Evolutionary conservation across 225 moss, liverwort and hornwort genomes (phyloP).

Genomic region (Asterella californica): DNA sequence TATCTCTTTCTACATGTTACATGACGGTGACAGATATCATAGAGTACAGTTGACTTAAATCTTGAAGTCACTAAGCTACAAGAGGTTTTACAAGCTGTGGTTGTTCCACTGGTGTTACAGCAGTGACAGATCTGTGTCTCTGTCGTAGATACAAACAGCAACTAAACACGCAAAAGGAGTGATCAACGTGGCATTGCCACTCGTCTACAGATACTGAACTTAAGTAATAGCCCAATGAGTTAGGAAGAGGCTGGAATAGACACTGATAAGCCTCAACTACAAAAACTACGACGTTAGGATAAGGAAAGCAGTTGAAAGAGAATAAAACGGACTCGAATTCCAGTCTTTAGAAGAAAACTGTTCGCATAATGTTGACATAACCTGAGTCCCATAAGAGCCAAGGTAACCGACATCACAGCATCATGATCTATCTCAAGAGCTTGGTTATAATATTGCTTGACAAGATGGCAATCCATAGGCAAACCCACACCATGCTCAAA

Average conservation of each 20-base stretch:
- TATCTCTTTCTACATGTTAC: too few species aligned
- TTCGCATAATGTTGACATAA: conserved; percentile 82
- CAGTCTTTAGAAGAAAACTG: conserved; percentile 59
- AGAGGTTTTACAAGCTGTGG: conserved; percentile 27
- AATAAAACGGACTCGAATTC: background rate
- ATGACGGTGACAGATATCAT: conserved; percentile 1
- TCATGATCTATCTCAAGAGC: conserved; percentile 74
- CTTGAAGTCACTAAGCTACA: conserved; percentile 31
- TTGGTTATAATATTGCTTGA: conserved; percentile 92
- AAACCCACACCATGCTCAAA: conserved; percentile 89
- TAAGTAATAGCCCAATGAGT: conserved; percentile 52
- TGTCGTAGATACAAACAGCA: conserved; percentile 70
- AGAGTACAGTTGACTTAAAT: background rate
- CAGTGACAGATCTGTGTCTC: conserved; percentile 70
- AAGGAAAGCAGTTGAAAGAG: background rate
- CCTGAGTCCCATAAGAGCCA: conserved; percentile 86
- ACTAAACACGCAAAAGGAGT: conserved; percentile 71
- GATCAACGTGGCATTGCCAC: conserved; percentile 63
- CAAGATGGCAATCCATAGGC: conserved; percentile 88
- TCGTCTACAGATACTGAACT: conserved; percentile 55
- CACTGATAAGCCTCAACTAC: conserved; percentile 76
- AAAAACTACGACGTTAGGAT: background rate
- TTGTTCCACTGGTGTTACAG: conserved; percentile 35
- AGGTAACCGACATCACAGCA: conserved; percentile 73
- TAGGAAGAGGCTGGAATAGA: conserved; percentile 55